A percentile compares a stretch with the other conserved stretches of the same genome.
Evolutionary conservation across 2,329 filamentous ascomycete species (phyloP).

Genomic region (Talaromyces funiculosus): DNA sequence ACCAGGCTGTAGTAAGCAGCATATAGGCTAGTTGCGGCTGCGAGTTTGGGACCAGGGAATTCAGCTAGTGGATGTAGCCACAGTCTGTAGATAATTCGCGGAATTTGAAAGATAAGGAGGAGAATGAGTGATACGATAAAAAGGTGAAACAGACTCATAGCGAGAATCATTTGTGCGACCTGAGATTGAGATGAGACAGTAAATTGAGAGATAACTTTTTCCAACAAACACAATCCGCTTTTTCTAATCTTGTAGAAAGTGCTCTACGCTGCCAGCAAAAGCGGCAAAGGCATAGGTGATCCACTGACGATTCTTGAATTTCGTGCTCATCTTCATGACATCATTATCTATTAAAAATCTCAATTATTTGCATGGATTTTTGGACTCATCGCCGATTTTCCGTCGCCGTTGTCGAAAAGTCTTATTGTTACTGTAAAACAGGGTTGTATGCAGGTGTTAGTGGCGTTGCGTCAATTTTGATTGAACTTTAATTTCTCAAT

Average conservation of each 20-base stretch:
- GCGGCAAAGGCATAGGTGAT: background rate
- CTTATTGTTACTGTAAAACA: background rate
- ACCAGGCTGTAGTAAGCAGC: conserved; percentile 25
- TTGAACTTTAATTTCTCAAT: background rate
- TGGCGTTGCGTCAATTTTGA: background rate
- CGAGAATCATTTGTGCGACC: background rate
- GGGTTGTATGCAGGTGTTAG: background rate
- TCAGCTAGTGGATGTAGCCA: conserved; percentile 25
- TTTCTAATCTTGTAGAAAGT: background rate
- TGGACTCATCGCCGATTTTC: too few relatives aligned
- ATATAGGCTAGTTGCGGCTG: conserved; percentile 23
- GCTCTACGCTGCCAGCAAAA: background rate
- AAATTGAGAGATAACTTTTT: background rate
- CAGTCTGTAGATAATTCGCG: conserved; percentile 19
- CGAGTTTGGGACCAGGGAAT: conserved; percentile 31
- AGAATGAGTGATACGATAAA: background rate
- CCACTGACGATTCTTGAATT: background rate
- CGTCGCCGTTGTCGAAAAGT: too few relatives aligned
- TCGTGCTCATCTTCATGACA: background rate
- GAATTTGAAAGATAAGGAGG: background rate
- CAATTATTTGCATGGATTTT: background rate
- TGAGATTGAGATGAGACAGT: background rate
- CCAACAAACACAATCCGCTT: background rate
- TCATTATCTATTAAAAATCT: background rate
- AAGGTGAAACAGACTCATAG: background rate